These are phyloP conservation scores for Chlorella sp. DNA, from an alignment of 139 green algal species.

Conservation along the genomic window DNA sequence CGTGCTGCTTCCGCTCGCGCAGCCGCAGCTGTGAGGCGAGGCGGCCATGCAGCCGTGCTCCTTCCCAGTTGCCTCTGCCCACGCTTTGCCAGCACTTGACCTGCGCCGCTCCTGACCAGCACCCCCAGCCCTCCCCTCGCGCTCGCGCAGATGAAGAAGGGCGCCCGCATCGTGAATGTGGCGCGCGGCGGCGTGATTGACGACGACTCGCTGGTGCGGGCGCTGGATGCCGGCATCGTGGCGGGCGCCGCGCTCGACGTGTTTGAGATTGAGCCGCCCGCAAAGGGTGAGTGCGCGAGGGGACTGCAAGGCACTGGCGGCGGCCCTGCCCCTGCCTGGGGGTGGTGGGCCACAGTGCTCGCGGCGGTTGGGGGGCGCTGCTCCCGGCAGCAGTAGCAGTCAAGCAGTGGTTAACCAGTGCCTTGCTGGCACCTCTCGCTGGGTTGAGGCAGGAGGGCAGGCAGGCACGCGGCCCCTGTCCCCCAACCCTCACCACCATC, in stretches of 20 bases:
- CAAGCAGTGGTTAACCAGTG: no score
- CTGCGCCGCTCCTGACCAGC: not conserved
- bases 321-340: not conserved
- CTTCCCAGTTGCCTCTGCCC: not conserved
- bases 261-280: conserved; percentile 77
- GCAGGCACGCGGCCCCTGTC: no score
- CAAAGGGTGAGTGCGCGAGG: not conserved
- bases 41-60: not conserved
- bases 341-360: not conserved
- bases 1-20: not conserved
- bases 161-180: conserved; percentile 94
- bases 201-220: conserved; percentile 80
- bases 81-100: not conserved
- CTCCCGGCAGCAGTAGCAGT: no score
- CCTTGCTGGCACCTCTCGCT: no score
- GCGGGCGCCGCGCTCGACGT: conserved; percentile 88
- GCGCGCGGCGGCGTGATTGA: conserved; percentile 95
- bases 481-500: not conserved
- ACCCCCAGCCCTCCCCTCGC: not conserved
- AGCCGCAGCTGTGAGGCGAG: not conserved
- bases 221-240: conserved; percentile 82
- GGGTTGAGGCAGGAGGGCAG: not conserved
- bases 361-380: no score
- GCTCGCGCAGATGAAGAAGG: conserved; percentile 78
- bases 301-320: no score